Base-by-base conservation (phyloP, 441 rosid species). In the Sinapis alba region DNA sequence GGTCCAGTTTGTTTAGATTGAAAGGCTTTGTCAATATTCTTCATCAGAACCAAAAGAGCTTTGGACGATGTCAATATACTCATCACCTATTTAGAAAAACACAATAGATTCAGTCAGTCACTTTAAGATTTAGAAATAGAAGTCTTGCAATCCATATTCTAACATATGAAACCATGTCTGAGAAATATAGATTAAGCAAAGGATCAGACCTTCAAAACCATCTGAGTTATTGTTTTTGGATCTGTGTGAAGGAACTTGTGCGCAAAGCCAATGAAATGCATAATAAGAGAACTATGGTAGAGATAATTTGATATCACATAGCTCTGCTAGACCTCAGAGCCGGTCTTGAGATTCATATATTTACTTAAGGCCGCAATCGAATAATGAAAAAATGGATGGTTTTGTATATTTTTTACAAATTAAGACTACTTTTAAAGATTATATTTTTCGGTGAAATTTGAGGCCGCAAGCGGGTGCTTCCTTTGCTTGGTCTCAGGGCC, bases 221-320 rank as follows among this genome's bases (percentile, higher is more conserved):
- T 94, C 84, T 89, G 94, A 50, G 88, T 85, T 70, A 90, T 83
- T 69, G 74, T 69, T 76, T 87, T 94, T 21, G 97, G 90, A 82
- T 94, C 94, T 5, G 84, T 76, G 77, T 90, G 98, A 80, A 94
- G 97, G 81, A 94, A 94, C 86, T 90, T 94, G 87, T 94, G 98
- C 3, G 95, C 95, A 77, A 94, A 94, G 54, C 97, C 95, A 65
- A 89, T 86, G 69, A 94, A 94, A 88, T 94, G 98, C 95, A 92
- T 83, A 67, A 94, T 85, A 86, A 90, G 57, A 26, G 97, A 92
- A 69, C 90, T 88, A 83, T 94, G 92, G 80, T 86, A 94, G 30
- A 94, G 79, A 81, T 92, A 94, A 78, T 92, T 94, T 32, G 91
- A 92, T 81, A 92, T 69, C 69, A 92, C 90, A 80, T 87, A 94